Evolutionary conservation across 2,329 filamentous ascomycete species (phyloP), one percentile per base, ranked within the genome.

Genomic region (Escovopsis weberi): DNA sequence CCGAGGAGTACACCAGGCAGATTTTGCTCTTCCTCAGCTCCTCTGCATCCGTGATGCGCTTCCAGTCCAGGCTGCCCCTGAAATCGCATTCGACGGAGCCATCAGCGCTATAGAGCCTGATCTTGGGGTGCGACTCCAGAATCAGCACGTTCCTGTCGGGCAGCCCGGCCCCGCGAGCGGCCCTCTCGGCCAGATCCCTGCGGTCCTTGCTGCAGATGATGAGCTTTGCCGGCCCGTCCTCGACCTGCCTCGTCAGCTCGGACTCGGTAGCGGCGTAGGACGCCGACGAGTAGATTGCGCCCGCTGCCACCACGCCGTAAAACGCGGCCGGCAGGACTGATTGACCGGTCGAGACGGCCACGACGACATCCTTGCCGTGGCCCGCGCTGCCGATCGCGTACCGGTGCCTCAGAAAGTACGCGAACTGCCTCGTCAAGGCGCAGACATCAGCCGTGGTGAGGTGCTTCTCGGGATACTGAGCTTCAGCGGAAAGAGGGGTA

Each of bases 261-360:
- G 59, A 51, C 0, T 65, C 59, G 0, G 73, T 75, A 5, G 64
- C 67, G 0, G 66, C 62, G 0, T 71, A 62, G 38, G 65, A 70
- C 0, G 72, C 72, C 5, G 72, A 68, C 6, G 71, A 73, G 50
- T 74, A 79, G 26, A 80, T 66, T 15, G 74, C 76, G 1, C 69
- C 74, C 2, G 74, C 73, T 4, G 71, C 75, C 38, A 80, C 62
- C 41, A 76, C 67, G 12, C 68, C 70, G 48, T 66, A 78, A 51
- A 75, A 73, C 1, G 75, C 48, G 11, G 67, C 61, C 0, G 73
- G 67, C 0, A 78, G 60, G 5, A 75, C 60, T 38, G 68, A 67
- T 48, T 78, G 70, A 2, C 75, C 75, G 0, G 69, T 68, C 1
- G 70, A 74, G 26, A 78, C 67, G 15, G 69, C 64, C 4, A 75